phyloP scores from a whole-genome alignment of 2,329 filamentous ascomycete genomes.

The Cytospora piceae region DNA sequence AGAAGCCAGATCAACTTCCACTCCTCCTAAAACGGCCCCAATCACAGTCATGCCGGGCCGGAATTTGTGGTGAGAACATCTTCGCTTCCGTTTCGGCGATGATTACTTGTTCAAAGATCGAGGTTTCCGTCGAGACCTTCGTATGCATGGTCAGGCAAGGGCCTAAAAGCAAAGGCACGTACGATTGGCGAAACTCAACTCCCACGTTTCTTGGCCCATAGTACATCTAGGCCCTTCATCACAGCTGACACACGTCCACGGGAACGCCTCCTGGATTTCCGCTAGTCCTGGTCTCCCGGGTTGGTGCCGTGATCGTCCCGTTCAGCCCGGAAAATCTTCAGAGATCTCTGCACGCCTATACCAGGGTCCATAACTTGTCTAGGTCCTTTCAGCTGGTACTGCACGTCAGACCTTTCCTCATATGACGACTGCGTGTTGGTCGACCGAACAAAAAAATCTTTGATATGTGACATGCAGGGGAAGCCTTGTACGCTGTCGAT shows the following conservation, averaged over 20 bases:
- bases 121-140: background rate
- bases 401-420: slow-evolving; percentile 14
- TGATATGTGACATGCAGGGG: slow-evolving; percentile 2
- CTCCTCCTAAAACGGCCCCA: background rate
- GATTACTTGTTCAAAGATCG: background rate
- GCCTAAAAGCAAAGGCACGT: background rate
- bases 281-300: slow-evolving; percentile 1
- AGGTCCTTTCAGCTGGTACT: slow-evolving; percentile 2
- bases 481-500: slow-evolving; percentile 13
- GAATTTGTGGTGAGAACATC: background rate
- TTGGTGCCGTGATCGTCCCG: background rate
- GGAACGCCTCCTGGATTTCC: background rate
- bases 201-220: background rate
- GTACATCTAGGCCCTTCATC: background rate
- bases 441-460: background rate
- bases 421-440: slow-evolving; percentile 5
- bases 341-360: background rate
- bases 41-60: background rate
- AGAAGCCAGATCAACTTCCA: background rate
- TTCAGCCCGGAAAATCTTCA: slow-evolving; percentile 14
- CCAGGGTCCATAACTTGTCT: slow-evolving; percentile 10
- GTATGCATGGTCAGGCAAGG: background rate
- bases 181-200: background rate
- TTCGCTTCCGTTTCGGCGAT: background rate
- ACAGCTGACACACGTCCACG: background rate